Evolutionary conservation across 352 stramenopile species (phyloP), one percentile per base, ranked within the genome.

Genomic region (Phytopythium delawarense): DNA sequence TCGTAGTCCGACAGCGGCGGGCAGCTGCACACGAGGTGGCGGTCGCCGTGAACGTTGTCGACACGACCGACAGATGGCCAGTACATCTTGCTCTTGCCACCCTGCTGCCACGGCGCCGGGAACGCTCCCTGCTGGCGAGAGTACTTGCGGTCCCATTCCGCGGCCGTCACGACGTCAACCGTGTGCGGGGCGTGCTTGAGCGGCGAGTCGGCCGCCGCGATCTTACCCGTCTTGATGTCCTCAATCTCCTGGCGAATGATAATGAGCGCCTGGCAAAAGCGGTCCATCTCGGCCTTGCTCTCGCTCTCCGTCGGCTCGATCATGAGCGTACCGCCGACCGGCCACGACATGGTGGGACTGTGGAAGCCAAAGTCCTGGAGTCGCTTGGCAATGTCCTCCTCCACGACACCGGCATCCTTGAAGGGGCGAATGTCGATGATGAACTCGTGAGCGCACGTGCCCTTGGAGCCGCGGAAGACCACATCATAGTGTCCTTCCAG

Each of bases 311-410:
- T 99, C 12, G 98, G 98, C 79, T 99, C 98, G 45, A 99, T 96
- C 98, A 99, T 99, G 57, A 99, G 81, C 39, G 97, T 99, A 52
- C 96, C 96, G 20, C 86, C 81, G 50, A 99, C 97, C n/a, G 98
- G 98, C 96, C 96, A 99, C 61, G 93, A 98, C 96, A 99, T 99
- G 25, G 98, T 99, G 21, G 98, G 97, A 53, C 92, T 98, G 80
- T 99, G 98, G 87, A 99, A 99, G 37, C 98, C 97, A 74, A 99
- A 99, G 75, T 99, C 98, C 76, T 99, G 96, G 25, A 99, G 81
- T 65, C 97, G 94, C 82, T 99, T 99, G 51, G 97, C 97, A 21
- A 99, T 96, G 80, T 99, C 96, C 67, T 93, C 84, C 82, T 99
- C 98, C 15, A 97, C 97, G 50, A 99, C 91, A 37, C 96, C 97